Base-by-base conservation (phyloP, 192 early-diverging fungal species). In the Rhizophagus prolifer region DNA sequence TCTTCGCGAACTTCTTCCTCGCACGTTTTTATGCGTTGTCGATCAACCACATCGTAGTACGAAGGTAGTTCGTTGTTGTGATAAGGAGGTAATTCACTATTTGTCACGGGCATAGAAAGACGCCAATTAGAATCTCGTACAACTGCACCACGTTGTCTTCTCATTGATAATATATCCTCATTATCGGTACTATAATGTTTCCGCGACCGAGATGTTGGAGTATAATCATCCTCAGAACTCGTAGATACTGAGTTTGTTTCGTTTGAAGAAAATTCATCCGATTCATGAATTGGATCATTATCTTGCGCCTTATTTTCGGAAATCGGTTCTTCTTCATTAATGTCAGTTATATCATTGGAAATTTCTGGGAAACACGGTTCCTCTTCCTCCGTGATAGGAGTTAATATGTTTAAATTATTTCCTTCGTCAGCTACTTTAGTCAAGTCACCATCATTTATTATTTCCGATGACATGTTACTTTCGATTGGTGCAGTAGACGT, bases 1-100 rank as follows among this genome's bases (percentile, higher is more conserved):
- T n/a, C 30, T 59, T 85, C 84, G 12, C 67, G 23, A 1, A 78
- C 80, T 26, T 82, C 82, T 70, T 83, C 80, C n/a, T 79, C 75
- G 58, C 25, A 9, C 16, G 16, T 38, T 2, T 16, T 23, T 16
- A 34, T 72, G 26, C 9, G 21, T 30, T 30, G 44, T 58, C 44
- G 28, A 26, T 23, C 54, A 60, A 60, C 14, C 3, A 41, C 19
- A 8, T 73, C 72, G 10, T 28, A 61, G 36, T 73, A 59, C 30
- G 58, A 72, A 58, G 47, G 30, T 34, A 54, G 30, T 54, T 26
- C n/a, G 46, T 16, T 30, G 9, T 34, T 12, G 23, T 54, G 12
- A 12, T 9, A 54, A 4, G 14, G 13, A 13, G 47, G 47, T 54
- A 54, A 54, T 54, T 54, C 47, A 54, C 47, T 54, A 54, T 13